Evolutionary conservation across 257 asterid genomes (phyloP).

Genomic region (Handroanthus guayacan): DNA sequence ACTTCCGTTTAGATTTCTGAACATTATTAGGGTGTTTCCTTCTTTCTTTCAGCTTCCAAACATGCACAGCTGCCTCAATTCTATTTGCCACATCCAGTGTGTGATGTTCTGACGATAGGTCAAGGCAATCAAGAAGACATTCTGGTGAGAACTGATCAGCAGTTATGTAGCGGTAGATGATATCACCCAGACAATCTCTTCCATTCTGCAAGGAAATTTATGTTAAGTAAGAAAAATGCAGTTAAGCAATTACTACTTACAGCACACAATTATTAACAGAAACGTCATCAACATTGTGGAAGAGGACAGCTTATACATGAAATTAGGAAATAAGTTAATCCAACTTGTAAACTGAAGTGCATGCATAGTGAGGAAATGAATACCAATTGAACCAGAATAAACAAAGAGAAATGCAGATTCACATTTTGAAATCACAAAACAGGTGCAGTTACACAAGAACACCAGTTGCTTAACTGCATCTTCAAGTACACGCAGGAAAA

Average conservation of each 20-base stretch:
- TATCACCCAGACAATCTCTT: conserved; percentile 85
- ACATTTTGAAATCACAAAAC: background rate
- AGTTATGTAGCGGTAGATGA: conserved; percentile 78
- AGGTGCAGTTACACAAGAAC: background rate
- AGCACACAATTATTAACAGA: background rate
- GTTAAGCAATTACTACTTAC: background rate
- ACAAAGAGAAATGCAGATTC: background rate
- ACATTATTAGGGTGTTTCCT: conserved; percentile 61
- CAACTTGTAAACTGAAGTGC: background rate
- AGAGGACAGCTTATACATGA: background rate
- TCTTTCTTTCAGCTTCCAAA: conserved; percentile 78
- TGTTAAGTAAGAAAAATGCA: background rate
- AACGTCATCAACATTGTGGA: background rate
- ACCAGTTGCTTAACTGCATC: background rate
- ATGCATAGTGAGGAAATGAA: background rate
- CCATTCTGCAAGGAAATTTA: conserved; percentile 67
- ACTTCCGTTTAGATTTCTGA: conserved; percentile 60
- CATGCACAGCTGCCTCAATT: conserved; percentile 91
- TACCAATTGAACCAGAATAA: background rate
- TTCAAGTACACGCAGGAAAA: background rate
- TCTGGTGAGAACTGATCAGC: conserved; percentile 93
- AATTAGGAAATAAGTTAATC: background rate
- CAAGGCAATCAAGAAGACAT: conserved; percentile 85
- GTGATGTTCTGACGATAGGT: conserved; percentile 90
- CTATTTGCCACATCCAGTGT: conserved; percentile 83